Evolutionary conservation across 2,329 filamentous ascomycete genomes (phyloP), one percentile per base, ranked within the genome.

Genomic region (Tolypocladium tundrense): DNA sequence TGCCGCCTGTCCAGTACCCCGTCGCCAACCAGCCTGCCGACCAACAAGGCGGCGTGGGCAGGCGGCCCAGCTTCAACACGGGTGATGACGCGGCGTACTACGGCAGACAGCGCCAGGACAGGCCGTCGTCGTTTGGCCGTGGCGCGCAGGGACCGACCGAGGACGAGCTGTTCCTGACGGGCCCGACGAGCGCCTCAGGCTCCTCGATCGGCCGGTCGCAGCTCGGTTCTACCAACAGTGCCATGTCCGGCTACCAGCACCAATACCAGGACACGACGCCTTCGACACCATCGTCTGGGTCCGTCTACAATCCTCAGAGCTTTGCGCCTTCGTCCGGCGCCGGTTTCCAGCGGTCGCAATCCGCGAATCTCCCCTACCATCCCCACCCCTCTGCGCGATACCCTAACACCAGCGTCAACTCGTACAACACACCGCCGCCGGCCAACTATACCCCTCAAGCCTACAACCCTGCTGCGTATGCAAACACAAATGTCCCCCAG

Each of bases 11-110:
- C 37, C 84, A 86, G 68, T 87, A 87, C 65, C 79, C 82, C 19
- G 73, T 82, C 62, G 73, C 77, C 53, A 70, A 71, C 60, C 75
- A 72, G 56, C 61, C 60, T 10, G 53, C 60, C 16, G 56, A 67
- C 54, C 66, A 66, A 50, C 65, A 66, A 57, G 63, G 65, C 31
- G 31, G 48, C 62, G 71, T 75, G 7, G 69, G 68, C 50, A 79
- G 88, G 63, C 81, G 84, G 62, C 81, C 83, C 54, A 93, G 88
- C 75, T 91, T 90, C 75, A 86, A 91, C 70, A 84, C 80, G 63
- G 88, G 87, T 62, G 90, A 94, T 70, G 88, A 93, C 69, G 76
- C 79, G 53, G 73, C 76, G 54, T 83, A 85, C 64, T 78, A 82
- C 64, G 68, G 19, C 40, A 35, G 73, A 56, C 69, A 68, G 55